Evolutionary conservation across 257 asterid genomes (phyloP).

Genomic region (Coffea canephora): DNA sequence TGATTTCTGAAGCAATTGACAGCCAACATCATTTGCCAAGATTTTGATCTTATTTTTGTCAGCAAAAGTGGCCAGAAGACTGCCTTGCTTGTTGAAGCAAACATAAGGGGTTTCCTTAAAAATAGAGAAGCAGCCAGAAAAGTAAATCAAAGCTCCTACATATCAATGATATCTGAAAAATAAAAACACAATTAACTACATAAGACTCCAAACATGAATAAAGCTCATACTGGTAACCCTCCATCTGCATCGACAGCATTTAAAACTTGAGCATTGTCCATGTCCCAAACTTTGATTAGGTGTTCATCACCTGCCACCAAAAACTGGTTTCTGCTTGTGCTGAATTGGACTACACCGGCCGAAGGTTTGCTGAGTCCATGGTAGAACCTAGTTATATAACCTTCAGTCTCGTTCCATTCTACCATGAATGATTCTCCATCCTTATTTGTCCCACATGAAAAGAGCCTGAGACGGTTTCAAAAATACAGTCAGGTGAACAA

Average conservation of each 20-base stretch:
- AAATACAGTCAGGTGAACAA: not conserved
- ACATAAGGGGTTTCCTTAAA: conserved; percentile 52
- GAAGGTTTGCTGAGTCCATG: conserved; percentile 46
- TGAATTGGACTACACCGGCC: conserved; percentile 43
- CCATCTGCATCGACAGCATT: conserved; percentile 57
- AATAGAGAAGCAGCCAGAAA: not conserved
- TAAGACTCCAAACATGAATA: not conserved
- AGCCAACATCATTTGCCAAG: conserved; percentile 54
- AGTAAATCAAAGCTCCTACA: conserved; percentile 2
- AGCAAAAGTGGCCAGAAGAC: conserved; percentile 59
- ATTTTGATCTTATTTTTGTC: conserved; percentile 50
- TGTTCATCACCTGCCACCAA: conserved; percentile 69
- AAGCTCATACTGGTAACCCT: conserved; percentile 50
- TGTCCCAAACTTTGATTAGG: conserved; percentile 66
- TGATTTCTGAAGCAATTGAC: conserved; percentile 41
- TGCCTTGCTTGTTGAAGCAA: conserved; percentile 57
- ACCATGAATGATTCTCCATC: conserved; percentile 55
- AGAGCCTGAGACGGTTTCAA: conserved; percentile 42
- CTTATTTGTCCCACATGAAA: conserved; percentile 69
- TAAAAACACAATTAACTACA: conserved; percentile 33
- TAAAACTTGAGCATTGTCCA: conserved; percentile 39
- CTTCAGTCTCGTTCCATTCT: conserved; percentile 64
- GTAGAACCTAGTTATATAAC: conserved; percentile 44
- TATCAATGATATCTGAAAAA: not conserved
- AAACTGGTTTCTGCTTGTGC: conserved; percentile 36